Conservation (phyloP, 2,329 filamentous ascomycete species). For the Aspergillus udagawae region DNA sequence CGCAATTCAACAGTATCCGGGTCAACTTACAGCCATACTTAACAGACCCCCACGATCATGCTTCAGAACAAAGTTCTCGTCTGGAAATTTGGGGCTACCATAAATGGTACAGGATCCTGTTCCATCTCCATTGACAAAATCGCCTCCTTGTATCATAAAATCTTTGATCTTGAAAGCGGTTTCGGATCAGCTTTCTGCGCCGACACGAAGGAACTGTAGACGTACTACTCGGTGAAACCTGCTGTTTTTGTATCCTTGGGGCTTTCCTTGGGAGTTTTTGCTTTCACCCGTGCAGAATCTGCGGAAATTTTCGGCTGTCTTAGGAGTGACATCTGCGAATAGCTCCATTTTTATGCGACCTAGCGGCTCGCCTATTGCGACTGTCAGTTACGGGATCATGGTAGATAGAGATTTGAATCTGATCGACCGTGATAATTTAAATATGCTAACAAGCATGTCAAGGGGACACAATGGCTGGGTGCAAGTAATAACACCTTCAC, state of each 20-base stretch:
- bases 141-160: conserved; percentile 97
- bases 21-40: conserved; percentile 77
- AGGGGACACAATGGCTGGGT: background rate
- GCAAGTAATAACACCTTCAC: background rate
- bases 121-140: conserved; percentile 91
- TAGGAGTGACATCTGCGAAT: conserved; percentile 77
- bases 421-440: background rate
- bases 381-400: background rate
- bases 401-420: background rate
- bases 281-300: conserved; percentile 95
- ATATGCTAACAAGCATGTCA: background rate
- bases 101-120: conserved; percentile 87
- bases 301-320: conserved; percentile 93
- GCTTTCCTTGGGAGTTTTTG: conserved; percentile 70
- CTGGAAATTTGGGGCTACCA: conserved; percentile 75
- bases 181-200: background rate
- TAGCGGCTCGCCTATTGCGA: conserved; percentile 67
- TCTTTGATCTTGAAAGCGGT: conserved; percentile 66
- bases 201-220: conserved; percentile 15
- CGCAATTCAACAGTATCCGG: background rate
- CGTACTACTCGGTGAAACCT: conserved; percentile 91
- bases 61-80: conserved; percentile 81
- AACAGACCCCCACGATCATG: conserved; percentile 78
- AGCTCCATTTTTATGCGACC: conserved; percentile 88
- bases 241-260: conserved; percentile 90